phyloP scores from a whole-genome alignment of 2,329 filamentous ascomycete genomes.

The Penicillium hordei region DNA sequence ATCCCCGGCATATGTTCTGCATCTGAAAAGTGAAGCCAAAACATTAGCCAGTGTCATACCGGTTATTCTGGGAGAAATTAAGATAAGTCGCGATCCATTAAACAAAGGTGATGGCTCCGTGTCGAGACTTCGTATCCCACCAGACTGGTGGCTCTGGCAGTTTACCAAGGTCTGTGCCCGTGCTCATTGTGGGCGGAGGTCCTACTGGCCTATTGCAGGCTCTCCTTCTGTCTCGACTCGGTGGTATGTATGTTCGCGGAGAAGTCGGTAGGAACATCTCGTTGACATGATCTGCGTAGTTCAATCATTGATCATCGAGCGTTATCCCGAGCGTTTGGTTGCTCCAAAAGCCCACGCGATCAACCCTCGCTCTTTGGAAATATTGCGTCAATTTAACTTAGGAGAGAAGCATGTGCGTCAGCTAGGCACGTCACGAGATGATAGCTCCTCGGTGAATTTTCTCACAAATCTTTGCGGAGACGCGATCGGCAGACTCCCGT shows the following conservation, averaged over 20 bases:
- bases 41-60: background rate
- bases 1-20: background rate
- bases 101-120: background rate
- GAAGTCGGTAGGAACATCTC: background rate
- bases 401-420: slow-evolving; percentile 23
- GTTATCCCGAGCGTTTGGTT: slow-evolving; percentile 20
- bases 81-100: no score
- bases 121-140: background rate
- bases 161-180: slow-evolving; percentile 10
- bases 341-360: slow-evolving; percentile 28
- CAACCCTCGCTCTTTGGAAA: slow-evolving; percentile 26
- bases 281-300: background rate
- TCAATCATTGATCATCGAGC: slow-evolving; percentile 21
- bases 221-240: slow-evolving; percentile 33
- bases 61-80: background rate
- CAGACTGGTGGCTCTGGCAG: background rate
- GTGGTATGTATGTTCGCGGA: slow-evolving; percentile 15
- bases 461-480: slow-evolving; percentile 38
- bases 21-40: background rate
- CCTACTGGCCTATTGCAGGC: slow-evolving; percentile 37
- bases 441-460: slow-evolving; percentile 42
- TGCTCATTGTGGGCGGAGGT: slow-evolving; percentile 41
- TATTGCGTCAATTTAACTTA: slow-evolving; percentile 22
- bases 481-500: slow-evolving; percentile 35
- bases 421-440: slow-evolving; percentile 33